Evolutionary conservation across 2,329 filamentous ascomycete species (phyloP), one percentile per base, ranked within the genome.

Genomic region (Colletotrichum orbiculare): DNA sequence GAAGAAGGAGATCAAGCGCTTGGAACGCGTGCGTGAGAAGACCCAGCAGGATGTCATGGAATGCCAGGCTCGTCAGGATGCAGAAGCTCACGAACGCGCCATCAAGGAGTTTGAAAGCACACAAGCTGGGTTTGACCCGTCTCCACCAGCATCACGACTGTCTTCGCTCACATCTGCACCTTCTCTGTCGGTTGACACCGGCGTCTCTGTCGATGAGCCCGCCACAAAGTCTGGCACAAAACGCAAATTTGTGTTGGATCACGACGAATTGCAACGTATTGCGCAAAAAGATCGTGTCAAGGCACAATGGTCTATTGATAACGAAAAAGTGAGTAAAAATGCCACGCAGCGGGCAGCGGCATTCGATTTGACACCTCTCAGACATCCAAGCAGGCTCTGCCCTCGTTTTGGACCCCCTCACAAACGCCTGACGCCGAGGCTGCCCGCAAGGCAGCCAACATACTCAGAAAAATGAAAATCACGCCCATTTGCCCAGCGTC

Each of bases 371-470:
- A 25, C 25, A 25, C 4, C 34, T 46, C 49, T 33, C 42, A 68
- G 66, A 47, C 60, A 48, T 64, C 54, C 9, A 68, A 64, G 43
- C 52, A 59, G 47, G 57, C 85, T 13, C 80, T 97, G 0, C 92
- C 93, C 0, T 96, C 93, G 0, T 98, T 98, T 79, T 98, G 95
- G 96, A 91, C 95, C 1, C 95, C 94, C 0, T 92, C 91, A 0
- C 86, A 95, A 62, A 96, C 92, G 0, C 93, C 93, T 11, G 77
- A 78, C 45, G 75, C 76, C 39, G 73, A 77, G 50, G 71, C 76
- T 57, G 74, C 66, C 38, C 60, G 66, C 34, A 45, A 54, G 47
- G 60, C 60, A 13, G 39, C 57, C 17, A 43, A 37, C 11, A 39
- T 53, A n/a, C 42, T 78, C n/a, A 89, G 88, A 73, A 85, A 87